Evolutionary conservation across 2,329 filamentous ascomycete species (phyloP).

Genomic region (Penicillium sp.): DNA sequence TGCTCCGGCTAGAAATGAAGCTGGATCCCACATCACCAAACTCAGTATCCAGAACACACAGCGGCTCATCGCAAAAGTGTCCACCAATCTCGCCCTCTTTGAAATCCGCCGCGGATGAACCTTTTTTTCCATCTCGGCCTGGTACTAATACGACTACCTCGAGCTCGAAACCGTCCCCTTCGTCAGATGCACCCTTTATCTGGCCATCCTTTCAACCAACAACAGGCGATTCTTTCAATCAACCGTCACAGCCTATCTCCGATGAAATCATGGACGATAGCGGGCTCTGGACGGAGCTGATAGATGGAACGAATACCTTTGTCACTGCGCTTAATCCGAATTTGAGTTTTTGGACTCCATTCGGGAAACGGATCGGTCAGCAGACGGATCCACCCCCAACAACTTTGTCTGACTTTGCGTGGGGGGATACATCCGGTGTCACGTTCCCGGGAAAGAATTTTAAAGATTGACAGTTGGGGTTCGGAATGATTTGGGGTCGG

Average conservation of each 20-base stretch:
- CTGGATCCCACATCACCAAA: too few relatives aligned
- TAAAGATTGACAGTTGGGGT: not conserved
- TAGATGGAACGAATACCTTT: not conserved
- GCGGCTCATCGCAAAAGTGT: not conserved
- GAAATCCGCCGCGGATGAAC: not conserved
- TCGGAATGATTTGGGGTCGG: not conserved
- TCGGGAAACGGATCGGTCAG: not conserved
- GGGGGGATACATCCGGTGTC: not conserved
- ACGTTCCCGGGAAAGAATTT: not conserved
- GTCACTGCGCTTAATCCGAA: not conserved
- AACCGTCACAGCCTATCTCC: not conserved
- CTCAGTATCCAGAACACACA: not conserved
- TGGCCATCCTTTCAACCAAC: not conserved
- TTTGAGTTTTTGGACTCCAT: not conserved
- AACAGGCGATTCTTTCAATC: not conserved
- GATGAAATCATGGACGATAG: not conserved
- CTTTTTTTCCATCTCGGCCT: not conserved
- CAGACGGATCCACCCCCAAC: not conserved
- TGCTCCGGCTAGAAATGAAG: not conserved
- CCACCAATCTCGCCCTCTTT: not conserved
- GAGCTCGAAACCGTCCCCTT: not conserved
- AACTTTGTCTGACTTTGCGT: not conserved
- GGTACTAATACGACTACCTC: too few relatives aligned
- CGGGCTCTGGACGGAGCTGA: not conserved
- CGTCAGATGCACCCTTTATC: not conserved